Conservation (phyloP, 202 grass and related monocot genomes). For the Hordeum pubiflorum region DNA sequence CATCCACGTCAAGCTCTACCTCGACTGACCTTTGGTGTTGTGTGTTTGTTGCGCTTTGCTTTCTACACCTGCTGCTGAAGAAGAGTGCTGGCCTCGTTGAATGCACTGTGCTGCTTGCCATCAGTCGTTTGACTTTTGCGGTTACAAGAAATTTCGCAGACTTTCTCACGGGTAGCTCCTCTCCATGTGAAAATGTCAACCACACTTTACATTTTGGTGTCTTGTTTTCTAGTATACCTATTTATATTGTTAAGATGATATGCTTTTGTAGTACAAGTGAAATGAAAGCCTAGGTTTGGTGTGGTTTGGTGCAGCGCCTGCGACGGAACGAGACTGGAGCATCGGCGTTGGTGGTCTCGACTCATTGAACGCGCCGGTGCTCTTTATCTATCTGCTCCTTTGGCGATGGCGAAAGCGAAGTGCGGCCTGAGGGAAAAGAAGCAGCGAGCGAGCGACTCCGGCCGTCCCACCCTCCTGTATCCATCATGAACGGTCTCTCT, state of each 20-base stretch:
- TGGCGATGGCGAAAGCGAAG: neutral
- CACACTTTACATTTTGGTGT: neutral
- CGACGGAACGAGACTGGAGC: neutral
- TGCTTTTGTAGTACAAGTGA: neutral
- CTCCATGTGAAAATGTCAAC: neutral
- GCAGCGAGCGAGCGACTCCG: neutral
- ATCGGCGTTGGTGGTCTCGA: neutral
- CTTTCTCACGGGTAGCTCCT: neutral
- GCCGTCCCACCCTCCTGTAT: neutral
- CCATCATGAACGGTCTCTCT: neutral
- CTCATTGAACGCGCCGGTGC: neutral
- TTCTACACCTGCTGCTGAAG: neutral
- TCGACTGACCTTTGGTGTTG: constrained; percentile 41
- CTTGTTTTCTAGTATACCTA: neutral
- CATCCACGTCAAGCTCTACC: constrained; percentile 90
- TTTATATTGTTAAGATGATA: neutral
- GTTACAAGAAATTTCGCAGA: neutral
- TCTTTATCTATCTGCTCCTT: neutral
- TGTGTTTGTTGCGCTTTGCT: neutral
- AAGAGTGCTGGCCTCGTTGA: neutral
- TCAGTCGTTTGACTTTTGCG: neutral
- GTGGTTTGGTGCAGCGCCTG: neutral
- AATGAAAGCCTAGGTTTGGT: neutral
- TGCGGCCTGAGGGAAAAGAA: neutral
- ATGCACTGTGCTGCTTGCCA: neutral